These are phyloP conservation scores for Aureobasidium sp. DNA, from an alignment of 2,329 filamentous ascomycete genomes.

Conservation along the genomic window DNA sequence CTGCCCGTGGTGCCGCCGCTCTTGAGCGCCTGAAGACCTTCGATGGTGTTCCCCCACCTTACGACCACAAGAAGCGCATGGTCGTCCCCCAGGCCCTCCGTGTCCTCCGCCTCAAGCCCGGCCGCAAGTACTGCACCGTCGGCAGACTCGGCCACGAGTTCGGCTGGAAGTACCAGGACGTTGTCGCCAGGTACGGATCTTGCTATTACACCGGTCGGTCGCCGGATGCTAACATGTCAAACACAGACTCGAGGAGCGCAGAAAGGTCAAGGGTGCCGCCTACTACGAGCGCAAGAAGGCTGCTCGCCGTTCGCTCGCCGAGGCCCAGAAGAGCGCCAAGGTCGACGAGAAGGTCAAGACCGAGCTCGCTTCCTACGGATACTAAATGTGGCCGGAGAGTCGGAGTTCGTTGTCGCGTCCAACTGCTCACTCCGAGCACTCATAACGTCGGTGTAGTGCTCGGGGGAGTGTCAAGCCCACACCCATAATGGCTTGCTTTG, in stretches of 20 bases:
- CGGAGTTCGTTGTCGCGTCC: conserved; percentile 11
- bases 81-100: conserved; percentile 97
- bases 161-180: conserved; percentile 99
- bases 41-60: conserved; percentile 97
- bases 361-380: conserved; percentile 84
- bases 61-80: conserved; percentile 99
- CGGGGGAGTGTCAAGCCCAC: conserved; percentile 14
- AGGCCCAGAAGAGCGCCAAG: conserved; percentile 87
- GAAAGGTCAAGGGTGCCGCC: conserved; percentile 97
- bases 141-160: conserved; percentile 97
- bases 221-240: conserved; percentile 8
- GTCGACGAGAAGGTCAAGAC: conserved; percentile 79
- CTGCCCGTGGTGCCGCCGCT: conserved; percentile 89
- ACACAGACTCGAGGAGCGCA: conserved; percentile 90
- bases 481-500: conserved; percentile 15
- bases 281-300: conserved; percentile 99
- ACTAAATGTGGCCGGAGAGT: conserved; percentile 51
- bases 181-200: conserved; percentile 78
- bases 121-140: conserved; percentile 99
- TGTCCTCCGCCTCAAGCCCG: conserved; percentile 93
- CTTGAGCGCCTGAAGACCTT: conserved; percentile 99
- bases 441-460: conserved; percentile 10
- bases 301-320: conserved; percentile 77
- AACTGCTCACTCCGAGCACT: conserved; percentile 12
- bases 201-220: neutral